Conservation (phyloP, 805 yeast genomes). For the Spathaspora arborariae region DNA sequence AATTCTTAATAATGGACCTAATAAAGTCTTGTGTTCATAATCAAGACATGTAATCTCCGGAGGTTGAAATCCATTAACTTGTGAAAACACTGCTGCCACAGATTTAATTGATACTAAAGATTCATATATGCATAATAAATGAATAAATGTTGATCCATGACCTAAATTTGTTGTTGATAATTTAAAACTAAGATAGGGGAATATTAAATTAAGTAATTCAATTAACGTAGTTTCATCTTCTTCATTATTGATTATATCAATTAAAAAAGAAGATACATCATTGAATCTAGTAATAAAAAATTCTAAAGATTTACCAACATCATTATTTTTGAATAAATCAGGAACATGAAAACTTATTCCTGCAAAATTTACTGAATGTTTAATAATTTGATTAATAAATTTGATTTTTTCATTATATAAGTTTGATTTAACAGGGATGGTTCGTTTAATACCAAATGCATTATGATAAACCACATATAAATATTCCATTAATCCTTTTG, state of each 20-base stretch:
- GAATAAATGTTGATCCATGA: slow-evolving; percentile 45
- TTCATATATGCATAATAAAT: slow-evolving; percentile 54
- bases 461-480: slow-evolving; percentile 43
- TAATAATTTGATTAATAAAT: slow-evolving; percentile 46
- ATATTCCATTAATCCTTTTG: slow-evolving; percentile 42
- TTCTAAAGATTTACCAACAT: slow-evolving; percentile 25
- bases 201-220: slow-evolving; percentile 55
- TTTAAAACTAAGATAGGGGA: slow-evolving; percentile 38
- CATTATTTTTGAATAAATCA: slow-evolving; percentile 50
- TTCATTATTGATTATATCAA: slow-evolving; percentile 54
- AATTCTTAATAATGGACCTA: slow-evolving; percentile 74
- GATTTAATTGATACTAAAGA: slow-evolving; percentile 54
- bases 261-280: slow-evolving; percentile 39
- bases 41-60: slow-evolving; percentile 44
- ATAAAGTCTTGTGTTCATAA: slow-evolving; percentile 57
- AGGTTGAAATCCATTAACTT: slow-evolving; percentile 52
- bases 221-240: slow-evolving; percentile 61
- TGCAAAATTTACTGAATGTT: slow-evolving; percentile 58
- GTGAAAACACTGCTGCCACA: slow-evolving; percentile 58
- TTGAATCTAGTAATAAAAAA: slow-evolving; percentile 19
- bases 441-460: slow-evolving; percentile 39
- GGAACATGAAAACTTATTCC: slow-evolving; percentile 66
- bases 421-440: slow-evolving; percentile 39
- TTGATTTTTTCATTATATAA: slow-evolving; percentile 31
- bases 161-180: slow-evolving; percentile 36